phyloP scores from a whole-genome alignment of 139 green algal species.

The Parachlorella kessleri region DNA sequence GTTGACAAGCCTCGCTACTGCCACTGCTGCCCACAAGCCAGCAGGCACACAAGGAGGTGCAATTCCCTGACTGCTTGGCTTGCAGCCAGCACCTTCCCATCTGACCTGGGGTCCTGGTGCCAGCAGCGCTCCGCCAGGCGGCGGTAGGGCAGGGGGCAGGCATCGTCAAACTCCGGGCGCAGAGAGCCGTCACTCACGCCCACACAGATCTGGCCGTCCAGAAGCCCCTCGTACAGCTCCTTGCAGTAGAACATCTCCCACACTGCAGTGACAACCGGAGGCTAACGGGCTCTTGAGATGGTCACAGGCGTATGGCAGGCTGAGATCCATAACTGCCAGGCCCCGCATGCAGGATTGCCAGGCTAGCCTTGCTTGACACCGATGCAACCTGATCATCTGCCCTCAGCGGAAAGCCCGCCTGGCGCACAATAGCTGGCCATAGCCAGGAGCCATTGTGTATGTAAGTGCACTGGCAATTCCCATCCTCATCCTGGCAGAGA shows the following conservation, averaged over 20 bases:
- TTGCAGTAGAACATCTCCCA: constrained; percentile 41
- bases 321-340: not conserved
- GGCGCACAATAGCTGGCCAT: no score
- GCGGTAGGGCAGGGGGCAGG: constrained; percentile 22
- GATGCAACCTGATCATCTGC: no score
- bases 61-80: no score
- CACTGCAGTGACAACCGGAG: constrained; percentile 16
- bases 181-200: constrained; percentile 29
- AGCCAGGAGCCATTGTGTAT: no score
- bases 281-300: not conserved
- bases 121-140: constrained; percentile 37
- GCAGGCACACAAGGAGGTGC: no score
- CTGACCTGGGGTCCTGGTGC: constrained; percentile 31
- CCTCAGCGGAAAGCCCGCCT: no score
- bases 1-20: no score
- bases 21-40: no score
- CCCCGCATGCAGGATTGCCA: not conserved
- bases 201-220: constrained; percentile 33
- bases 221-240: constrained; percentile 19
- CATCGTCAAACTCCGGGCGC: constrained; percentile 31
- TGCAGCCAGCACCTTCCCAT: no score
- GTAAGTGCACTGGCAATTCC: no score
- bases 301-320: not conserved
- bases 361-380: not conserved
- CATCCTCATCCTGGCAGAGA: no score